Evolutionary conservation across 2,329 filamentous ascomycete genomes (phyloP).

Genomic region (Fusarium pseudograminearum): DNA sequence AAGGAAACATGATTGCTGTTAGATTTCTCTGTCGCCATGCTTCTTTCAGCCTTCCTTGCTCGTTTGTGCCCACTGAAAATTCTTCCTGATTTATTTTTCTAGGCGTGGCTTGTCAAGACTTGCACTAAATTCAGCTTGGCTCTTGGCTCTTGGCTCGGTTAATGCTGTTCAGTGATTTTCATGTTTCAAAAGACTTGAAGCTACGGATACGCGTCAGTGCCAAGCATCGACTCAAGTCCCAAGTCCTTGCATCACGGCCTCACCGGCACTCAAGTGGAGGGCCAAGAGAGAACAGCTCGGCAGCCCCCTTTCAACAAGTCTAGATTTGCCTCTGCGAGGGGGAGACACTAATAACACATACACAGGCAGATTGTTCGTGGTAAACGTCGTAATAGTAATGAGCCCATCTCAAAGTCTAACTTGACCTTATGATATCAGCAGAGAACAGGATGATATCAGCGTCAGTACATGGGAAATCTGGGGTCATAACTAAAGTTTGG

Average conservation of each 20-base stretch:
- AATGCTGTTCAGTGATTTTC: conserved; percentile 24
- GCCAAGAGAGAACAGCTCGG: conserved; percentile 38
- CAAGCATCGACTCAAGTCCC: conserved; percentile 36
- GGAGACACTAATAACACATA: neutral
- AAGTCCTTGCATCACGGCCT: conserved; percentile 26
- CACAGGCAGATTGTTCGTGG: neutral
- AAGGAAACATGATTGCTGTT: conserved; percentile 24
- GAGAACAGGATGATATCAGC: conserved; percentile 37
- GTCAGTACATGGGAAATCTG: conserved; percentile 17
- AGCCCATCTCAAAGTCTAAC: conserved; percentile 21
- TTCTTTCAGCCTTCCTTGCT: conserved; percentile 1
- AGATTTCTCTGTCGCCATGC: conserved; percentile 11
- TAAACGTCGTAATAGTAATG: conserved; percentile 3
- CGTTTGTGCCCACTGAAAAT: conserved; percentile 1
- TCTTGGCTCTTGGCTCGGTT: conserved; percentile 12
- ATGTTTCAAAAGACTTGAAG: conserved; percentile 24
- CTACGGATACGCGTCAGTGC: conserved; percentile 44
- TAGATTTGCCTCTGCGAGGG: conserved; percentile 4
- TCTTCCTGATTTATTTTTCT: conserved; percentile 27
- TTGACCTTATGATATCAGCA: conserved; percentile 27
- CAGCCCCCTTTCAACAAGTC: conserved; percentile 21
- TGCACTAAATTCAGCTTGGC: conserved; percentile 20
- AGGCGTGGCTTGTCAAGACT: conserved; percentile 20
- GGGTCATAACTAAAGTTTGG: conserved; percentile 9
- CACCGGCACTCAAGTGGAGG: conserved; percentile 40